These are phyloP conservation scores for Ilex paraguariensis DNA, from an alignment of 305 asterid genomes.

Conservation along the genomic window DNA sequence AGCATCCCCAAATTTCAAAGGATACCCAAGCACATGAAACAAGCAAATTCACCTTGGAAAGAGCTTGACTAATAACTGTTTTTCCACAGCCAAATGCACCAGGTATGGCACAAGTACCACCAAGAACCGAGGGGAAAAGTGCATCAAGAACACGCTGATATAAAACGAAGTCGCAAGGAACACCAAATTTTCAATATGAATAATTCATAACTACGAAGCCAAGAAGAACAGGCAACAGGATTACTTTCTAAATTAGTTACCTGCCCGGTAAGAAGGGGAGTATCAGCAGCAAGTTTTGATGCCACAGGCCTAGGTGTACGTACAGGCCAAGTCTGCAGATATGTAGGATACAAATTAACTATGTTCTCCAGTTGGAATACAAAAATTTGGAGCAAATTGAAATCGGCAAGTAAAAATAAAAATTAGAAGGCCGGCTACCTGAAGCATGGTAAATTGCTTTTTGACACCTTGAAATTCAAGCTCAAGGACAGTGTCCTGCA, in stretches of 20 bases:
- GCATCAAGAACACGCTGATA: conserved; percentile 99
- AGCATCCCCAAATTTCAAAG: neutral
- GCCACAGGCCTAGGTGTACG: conserved; percentile 98
- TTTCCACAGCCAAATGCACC: conserved; percentile 99
- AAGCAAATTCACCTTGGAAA: conserved; percentile 68
- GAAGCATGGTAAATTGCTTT: conserved; percentile 93
- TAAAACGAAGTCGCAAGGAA: conserved; percentile 24
- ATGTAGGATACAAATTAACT: conserved; percentile 18
- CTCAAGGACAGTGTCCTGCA: conserved; percentile 96
- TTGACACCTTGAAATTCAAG: conserved; percentile 98
- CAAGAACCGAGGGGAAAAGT: conserved; percentile 95
- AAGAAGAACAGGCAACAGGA: conserved; percentile 2
- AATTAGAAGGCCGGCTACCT: conserved; percentile 38
- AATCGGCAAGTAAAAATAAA: conserved; percentile 5
- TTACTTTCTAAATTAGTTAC: conserved; percentile 30
- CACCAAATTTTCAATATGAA: neutral
- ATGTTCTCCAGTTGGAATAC: conserved; percentile 1
- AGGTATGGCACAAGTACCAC: conserved; percentile 99
- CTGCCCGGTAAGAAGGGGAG: conserved; percentile 99
- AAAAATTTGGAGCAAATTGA: neutral
- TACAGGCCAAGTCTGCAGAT: conserved; percentile 87
- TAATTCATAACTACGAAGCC: neutral
- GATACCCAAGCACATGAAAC: conserved; percentile 15
- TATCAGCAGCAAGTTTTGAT: conserved; percentile 94
- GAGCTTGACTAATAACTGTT: conserved; percentile 99